Conservation (phyloP, 441 rosid genomes). For the Iberis amara region DNA sequence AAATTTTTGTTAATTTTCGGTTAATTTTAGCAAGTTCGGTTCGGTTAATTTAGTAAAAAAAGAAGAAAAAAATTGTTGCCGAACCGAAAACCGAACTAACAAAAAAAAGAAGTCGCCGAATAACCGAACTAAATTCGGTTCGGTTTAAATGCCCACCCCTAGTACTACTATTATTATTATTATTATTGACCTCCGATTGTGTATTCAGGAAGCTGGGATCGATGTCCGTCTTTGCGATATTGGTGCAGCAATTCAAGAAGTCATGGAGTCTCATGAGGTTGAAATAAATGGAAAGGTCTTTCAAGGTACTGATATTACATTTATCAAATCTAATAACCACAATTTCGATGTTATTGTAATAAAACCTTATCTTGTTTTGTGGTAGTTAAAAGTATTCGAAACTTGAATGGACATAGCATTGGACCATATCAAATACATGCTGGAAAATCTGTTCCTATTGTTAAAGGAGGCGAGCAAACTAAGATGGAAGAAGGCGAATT, state of each 20-base stretch:
- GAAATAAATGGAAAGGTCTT: constrained; percentile 91
- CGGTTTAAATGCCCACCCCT: no score
- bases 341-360: neutral
- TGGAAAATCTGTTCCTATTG: constrained; percentile 89
- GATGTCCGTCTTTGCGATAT: constrained; percentile 93
- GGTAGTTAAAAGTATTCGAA: constrained; percentile 87
- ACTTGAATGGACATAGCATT: constrained; percentile 90
- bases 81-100: no score
- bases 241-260: constrained; percentile 98
- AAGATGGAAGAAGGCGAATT: constrained; percentile 99
- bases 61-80: no score
- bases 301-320: constrained; percentile 49
- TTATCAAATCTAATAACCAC: neutral
- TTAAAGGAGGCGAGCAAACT: constrained; percentile 96
- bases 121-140: no score
- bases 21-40: no score
- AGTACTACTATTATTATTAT: no score
- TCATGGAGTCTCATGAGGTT: constrained; percentile 95
- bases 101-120: no score
- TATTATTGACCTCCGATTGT: neutral
- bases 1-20: no score
- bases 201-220: constrained; percentile 76
- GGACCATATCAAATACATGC: constrained; percentile 94
- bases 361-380: constrained; percentile 1
- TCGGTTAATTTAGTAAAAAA: no score